Conservation (phyloP, 176 grass and related monocot genomes). For the Carex littledalei region DNA sequence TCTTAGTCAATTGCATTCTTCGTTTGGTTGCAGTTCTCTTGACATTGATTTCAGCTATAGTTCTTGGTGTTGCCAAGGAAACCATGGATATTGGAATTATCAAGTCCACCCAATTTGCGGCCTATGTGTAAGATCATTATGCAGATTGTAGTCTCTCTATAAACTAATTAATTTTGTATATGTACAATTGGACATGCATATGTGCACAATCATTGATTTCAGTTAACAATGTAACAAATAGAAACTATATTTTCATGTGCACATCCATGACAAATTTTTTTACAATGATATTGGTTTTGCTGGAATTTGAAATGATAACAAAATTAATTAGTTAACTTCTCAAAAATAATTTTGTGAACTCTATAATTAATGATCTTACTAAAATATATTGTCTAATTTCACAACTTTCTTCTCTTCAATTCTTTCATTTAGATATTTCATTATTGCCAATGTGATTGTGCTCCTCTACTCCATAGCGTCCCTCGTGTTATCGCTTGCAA, state of each 20-base stretch:
- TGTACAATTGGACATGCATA: not conserved
- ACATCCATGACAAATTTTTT: not conserved
- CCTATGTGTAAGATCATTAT: not conserved
- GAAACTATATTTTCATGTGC: not conserved
- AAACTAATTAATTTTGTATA: not conserved
- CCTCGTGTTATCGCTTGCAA: not conserved
- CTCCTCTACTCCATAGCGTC: not conserved
- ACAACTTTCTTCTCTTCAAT: not conserved
- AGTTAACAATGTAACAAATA: no score
- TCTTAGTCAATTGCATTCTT: not conserved
- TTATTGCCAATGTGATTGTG: not conserved
- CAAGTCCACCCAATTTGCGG: not conserved
- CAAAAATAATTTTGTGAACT: no score
- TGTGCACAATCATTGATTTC: not conserved
- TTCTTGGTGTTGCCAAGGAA: conserved; percentile 1
- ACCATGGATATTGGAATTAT: not conserved
- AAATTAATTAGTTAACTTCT: no score
- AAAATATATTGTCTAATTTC: not conserved
- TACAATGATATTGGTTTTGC: not conserved
- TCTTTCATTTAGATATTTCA: not conserved
- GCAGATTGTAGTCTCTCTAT: not conserved
- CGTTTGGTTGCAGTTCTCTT: not conserved
- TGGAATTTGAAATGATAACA: not conserved
- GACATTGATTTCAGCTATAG: not conserved
- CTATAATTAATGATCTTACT: no score